Evolutionary conservation across 2,329 filamentous ascomycete species (phyloP).

Genomic region (Botrytis fabae): DNA sequence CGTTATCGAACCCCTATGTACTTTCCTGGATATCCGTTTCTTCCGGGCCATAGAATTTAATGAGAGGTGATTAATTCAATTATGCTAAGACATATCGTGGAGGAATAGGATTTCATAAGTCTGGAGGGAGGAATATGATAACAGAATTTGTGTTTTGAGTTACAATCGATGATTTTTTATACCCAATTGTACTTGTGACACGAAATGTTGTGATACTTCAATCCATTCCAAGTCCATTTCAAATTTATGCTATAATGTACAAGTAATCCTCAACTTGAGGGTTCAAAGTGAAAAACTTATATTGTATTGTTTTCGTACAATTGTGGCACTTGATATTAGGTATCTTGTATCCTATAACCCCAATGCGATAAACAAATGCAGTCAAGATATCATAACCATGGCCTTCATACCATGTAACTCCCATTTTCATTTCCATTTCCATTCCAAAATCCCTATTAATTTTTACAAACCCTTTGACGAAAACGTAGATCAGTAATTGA

Average conservation of each 20-base stretch:
- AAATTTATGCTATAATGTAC: not conserved
- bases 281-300: not conserved
- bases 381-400: not conserved
- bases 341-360: slow-evolving; percentile 1
- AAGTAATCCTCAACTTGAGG: not conserved
- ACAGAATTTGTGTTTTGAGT: not conserved
- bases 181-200: not conserved
- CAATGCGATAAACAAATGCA: not conserved
- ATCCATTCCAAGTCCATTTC: fast-evolving
- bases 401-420: not conserved
- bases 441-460: not conserved
- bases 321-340: not conserved
- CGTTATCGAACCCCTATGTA: not conserved
- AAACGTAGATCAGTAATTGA: not conserved
- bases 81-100: not conserved
- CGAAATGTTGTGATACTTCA: no score
- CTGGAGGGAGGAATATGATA: not conserved
- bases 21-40: not conserved
- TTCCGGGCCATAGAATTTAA: not conserved
- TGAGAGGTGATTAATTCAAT: not conserved
- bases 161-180: not conserved
- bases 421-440: slow-evolving; percentile 3
- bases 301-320: not conserved
- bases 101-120: not conserved
- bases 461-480: not conserved